phyloP scores from a whole-genome alignment of 2,329 filamentous ascomycete species.

The Pyrenophora tritici-repentis region DNA sequence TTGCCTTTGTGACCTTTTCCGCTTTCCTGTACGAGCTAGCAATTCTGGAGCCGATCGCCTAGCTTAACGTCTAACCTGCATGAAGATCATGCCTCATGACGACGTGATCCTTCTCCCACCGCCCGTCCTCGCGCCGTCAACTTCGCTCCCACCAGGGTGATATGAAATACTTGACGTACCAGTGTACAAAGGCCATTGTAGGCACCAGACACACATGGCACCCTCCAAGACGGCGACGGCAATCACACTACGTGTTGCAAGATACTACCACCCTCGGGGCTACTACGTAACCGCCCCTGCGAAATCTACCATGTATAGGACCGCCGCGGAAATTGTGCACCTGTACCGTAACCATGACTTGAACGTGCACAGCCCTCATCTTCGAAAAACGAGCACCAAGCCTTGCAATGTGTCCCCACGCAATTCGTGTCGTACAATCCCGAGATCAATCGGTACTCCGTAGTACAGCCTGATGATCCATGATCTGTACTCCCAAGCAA shows the following conservation, averaged over 20 bases:
- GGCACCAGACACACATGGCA: no score
- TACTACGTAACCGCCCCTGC: no score
- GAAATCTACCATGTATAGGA: background rate
- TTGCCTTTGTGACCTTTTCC: constrained; percentile 1
- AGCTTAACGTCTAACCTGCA: constrained; percentile 13
- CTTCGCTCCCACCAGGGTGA: no score
- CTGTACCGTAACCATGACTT: background rate
- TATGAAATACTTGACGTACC: no score
- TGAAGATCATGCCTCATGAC: constrained; percentile 2
- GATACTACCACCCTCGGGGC: no score
- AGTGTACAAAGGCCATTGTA: no score
- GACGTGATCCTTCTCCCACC: background rate
- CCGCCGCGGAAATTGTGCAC: background rate
- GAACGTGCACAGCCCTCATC: no score
- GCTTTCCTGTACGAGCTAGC: background rate
- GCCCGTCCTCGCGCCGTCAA: background rate
- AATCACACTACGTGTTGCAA: no score
- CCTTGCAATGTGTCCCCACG: no score
- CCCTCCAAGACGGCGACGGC: background rate
- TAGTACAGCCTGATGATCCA: background rate
- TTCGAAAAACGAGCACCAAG: no score
- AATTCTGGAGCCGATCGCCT: constrained; percentile 4
- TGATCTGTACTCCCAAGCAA: constrained; percentile 7
- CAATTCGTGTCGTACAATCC: background rate
- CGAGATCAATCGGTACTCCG: background rate